Evolutionary conservation across 345 rosid species (phyloP), one percentile per base, ranked within the genome.

Genomic region (Corymbia maculata): DNA sequence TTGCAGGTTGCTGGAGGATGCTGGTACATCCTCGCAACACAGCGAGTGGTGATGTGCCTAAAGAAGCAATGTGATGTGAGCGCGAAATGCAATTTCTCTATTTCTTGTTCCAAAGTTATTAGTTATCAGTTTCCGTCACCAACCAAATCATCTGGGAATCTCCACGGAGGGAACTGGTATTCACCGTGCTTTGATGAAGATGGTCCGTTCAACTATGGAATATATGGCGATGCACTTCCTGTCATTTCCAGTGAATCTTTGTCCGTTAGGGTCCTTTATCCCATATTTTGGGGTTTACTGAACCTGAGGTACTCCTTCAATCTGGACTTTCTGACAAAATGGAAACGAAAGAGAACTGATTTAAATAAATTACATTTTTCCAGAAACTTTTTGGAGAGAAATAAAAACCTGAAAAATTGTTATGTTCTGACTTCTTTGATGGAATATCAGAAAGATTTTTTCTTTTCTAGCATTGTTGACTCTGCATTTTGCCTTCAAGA

Each of bases 271-370:
- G 89, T 94, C 75, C 93, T 95, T 85, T 93, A 94, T 91, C 97
- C 96, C 88, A 93, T 95, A 15, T 94, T 90, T 64, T 95, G 97
- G 97, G 97, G 97, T 52, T 85, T 94, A 86, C 88, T 94, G 91
- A 92, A 92, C 85, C 94, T 95, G 47, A 94, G 96, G 96, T 94
- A 89, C 75, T 64, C 42, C 68, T 64, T 64, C 75, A n/a, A 64
- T 64, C 75, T 13, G 17, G 19, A 64, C 42, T 64, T 64, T 32
- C 9, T n/a, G 36, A 64, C 5, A 4, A n/a, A 64, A 64, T 64
- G 75, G 36, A 64, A 64, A n/a, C 2, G 10, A 64, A 64, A 64
- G 75, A 14, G 75, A 64, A 14, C 75, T 64, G 42, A 64, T 32
- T 64, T n/a, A 64, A n/a, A 64, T n/a, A 64, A 64, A 64, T n/a